Evolutionary conservation across 352 stramenopile genomes (phyloP), one percentile per base, ranked within the genome.

Genomic region (Aphanomyces stellatus): DNA sequence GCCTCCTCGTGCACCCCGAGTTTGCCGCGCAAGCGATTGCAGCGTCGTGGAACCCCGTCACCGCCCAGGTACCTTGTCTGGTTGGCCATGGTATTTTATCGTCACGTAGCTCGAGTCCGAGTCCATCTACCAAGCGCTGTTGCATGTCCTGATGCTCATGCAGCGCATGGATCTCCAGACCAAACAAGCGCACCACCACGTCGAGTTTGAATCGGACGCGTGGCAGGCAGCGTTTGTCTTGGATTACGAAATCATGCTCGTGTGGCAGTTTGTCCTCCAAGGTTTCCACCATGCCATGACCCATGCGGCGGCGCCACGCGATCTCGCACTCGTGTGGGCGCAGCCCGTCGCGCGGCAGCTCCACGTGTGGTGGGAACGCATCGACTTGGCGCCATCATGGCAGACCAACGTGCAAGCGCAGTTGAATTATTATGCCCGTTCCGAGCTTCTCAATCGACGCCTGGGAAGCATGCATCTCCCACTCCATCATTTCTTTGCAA

Each of bases 131-230:
- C 56, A 53, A 28, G 68, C 83, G 42, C 70, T 91, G 3, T 79
- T 93, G 24, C 71, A 87, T 37, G 75, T 75, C 8, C 87, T 90
- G 40, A 72, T 79, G 34, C 53, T 79, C 31, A 72, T 93, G 33
- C 85, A 93, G 67, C 77, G 89, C 59, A 93, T 93, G 85, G 81
- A 93, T 71, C 65, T 90, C 5, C 85, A 93, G 61, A 78, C 75
- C 42, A 81, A 83, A 37, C 80, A 91, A 25, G 66, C 85, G 15
- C 71, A 77, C 19, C 74, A 77, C 8, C 85, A 93, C 71, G 82
- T 93, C 62, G 85, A 93, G 66, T 93, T 85, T 61, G 85, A 91
- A 66, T 91, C 81, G 13, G 76, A 90, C 64, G 88, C 87, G 65
- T 93, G 85, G 85, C 89, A 82, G 11, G 87, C 83, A 65, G 82